Evolutionary conservation across 129 eudicot genomes (phyloP).

Genomic region (Chrysanthemum lavandulifolium): DNA sequence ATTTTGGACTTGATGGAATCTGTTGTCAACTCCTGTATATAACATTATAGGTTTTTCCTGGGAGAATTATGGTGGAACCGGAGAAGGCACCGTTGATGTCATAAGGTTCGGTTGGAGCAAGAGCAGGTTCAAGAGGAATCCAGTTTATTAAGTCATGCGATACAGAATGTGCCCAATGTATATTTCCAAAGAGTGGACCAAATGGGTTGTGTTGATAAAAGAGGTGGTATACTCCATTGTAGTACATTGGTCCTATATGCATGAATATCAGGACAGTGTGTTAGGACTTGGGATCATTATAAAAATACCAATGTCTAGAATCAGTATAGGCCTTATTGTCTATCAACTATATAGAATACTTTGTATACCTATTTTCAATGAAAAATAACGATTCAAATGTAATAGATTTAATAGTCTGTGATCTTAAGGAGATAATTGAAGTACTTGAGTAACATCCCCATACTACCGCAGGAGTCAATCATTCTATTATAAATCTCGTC

Average conservation of each 20-base stretch:
- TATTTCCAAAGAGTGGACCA: constrained; percentile 16
- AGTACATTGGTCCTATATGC: constrained; percentile 22
- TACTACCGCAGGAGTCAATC: too few species aligned
- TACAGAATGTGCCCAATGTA: constrained; percentile 24
- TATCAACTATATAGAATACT: too few species aligned
- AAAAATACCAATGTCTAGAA: too few species aligned
- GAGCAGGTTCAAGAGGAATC: constrained; percentile 44
- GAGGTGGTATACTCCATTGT: constrained; percentile 24
- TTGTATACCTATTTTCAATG: too few species aligned
- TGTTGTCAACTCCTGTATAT: constrained; percentile 54
- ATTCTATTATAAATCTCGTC: too few species aligned
- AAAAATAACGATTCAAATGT: too few species aligned
- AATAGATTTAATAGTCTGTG: too few species aligned
- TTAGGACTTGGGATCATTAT: too few species aligned
- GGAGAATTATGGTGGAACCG: constrained; percentile 64
- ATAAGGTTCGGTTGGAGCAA: constrained; percentile 39
- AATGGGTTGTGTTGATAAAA: constrained; percentile 21
- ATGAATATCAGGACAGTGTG: not conserved
- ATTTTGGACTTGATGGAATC: constrained; percentile 54
- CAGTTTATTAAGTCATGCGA: constrained; percentile 30
- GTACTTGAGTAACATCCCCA: too few species aligned
- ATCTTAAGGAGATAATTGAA: too few species aligned
- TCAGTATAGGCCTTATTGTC: too few species aligned
- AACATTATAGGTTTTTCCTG: constrained; percentile 45
- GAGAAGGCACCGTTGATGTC: constrained; percentile 13